These are phyloP conservation scores for Blastocladiella emersonii DNA, from an alignment of 371 early-diverging fungal genomes.

Conservation along the genomic window DNA sequence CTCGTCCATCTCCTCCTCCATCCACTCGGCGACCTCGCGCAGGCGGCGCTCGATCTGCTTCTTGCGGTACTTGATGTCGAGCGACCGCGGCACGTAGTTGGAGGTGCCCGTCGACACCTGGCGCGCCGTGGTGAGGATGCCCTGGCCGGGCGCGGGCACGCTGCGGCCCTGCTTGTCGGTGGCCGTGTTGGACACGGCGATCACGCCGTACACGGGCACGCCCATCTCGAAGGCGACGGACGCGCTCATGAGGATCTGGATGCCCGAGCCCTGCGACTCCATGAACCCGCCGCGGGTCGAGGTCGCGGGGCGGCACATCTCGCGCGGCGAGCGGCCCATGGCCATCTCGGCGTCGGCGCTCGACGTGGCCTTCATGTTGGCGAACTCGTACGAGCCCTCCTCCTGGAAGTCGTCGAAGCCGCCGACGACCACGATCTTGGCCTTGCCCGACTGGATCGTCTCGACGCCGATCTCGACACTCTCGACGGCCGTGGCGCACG, in stretches of 20 bases:
- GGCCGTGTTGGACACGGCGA: conserved; percentile 84
- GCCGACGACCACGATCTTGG: conserved; percentile 88
- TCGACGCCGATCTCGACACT: conserved; percentile 88
- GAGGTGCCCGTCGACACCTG: conserved; percentile 41
- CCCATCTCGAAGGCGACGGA: conserved; percentile 85
- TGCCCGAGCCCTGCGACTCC: conserved; percentile 89
- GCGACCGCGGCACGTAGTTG: conserved; percentile 55
- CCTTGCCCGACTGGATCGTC: conserved; percentile 78
- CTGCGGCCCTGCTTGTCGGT: conserved; percentile 94
- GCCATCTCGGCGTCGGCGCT: conserved; percentile 72
- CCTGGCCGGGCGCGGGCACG: conserved; percentile 91
- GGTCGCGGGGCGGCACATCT: conserved; percentile 86
- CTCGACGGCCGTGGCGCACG: conserved; percentile 86
- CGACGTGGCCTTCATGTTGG: conserved; percentile 93
- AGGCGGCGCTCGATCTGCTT: conserved; percentile 68
- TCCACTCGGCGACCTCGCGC: conserved; percentile 72
- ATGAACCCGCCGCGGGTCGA: conserved; percentile 79
- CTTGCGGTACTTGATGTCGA: conserved; percentile 80
- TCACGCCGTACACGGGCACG: conserved; percentile 84
- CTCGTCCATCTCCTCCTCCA: conserved; percentile 61
- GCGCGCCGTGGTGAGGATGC: conserved; percentile 87
- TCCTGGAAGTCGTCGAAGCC: conserved; percentile 88
- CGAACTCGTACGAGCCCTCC: conserved; percentile 88
- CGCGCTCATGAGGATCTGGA: conserved; percentile 82
- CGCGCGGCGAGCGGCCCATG: conserved; percentile 70